Evolutionary conservation across 306 rosid species (phyloP).

Genomic region (Trifolium fragiferum): DNA sequence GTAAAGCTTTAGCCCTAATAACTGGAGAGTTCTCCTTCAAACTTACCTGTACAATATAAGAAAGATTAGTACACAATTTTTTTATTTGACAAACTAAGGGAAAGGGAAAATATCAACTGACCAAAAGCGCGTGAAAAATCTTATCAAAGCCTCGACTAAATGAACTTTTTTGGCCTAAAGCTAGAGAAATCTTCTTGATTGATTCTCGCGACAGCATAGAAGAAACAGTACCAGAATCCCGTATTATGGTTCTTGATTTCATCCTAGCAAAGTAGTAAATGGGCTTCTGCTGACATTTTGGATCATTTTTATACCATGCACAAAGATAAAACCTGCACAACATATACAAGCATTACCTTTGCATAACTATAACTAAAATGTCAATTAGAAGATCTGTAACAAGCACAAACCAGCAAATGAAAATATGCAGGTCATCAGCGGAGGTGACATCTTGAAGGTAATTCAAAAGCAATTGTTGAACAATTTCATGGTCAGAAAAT

Average conservation of each 20-base stretch:
- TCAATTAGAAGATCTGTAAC: slow-evolving; percentile 38
- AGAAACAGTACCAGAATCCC: slow-evolving; percentile 74
- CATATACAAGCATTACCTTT: slow-evolving; percentile 43
- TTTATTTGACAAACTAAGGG: slow-evolving; percentile 35
- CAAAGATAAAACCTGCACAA: slow-evolving; percentile 89
- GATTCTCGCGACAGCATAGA: slow-evolving; percentile 76
- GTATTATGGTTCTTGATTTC: slow-evolving; percentile 82
- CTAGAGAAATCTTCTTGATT: slow-evolving; percentile 75
- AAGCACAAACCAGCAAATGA: slow-evolving; percentile 85
- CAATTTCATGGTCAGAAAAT: slow-evolving; percentile 66
- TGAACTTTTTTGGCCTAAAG: slow-evolving; percentile 87
- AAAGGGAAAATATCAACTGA: slow-evolving; percentile 53
- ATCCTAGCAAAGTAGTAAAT: slow-evolving; percentile 72
- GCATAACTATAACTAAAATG: slow-evolving; percentile 36
- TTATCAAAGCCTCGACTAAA: slow-evolving; percentile 95
- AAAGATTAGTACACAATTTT: slow-evolving; percentile 28
- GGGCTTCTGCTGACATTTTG: slow-evolving; percentile 73
- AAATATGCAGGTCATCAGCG: slow-evolving; percentile 87
- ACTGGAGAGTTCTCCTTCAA: slow-evolving; percentile 91
- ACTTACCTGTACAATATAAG: slow-evolving; percentile 64
- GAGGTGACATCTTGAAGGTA: slow-evolving; percentile 79
- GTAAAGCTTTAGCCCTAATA: slow-evolving; percentile 92
- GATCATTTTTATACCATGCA: slow-evolving; percentile 93
- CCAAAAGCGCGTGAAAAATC: slow-evolving; percentile 90
- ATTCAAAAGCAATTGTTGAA: slow-evolving; percentile 93